Conservation (phyloP, 192 early-diverging fungal genomes). For the Umbelopsis sp. region DNA sequence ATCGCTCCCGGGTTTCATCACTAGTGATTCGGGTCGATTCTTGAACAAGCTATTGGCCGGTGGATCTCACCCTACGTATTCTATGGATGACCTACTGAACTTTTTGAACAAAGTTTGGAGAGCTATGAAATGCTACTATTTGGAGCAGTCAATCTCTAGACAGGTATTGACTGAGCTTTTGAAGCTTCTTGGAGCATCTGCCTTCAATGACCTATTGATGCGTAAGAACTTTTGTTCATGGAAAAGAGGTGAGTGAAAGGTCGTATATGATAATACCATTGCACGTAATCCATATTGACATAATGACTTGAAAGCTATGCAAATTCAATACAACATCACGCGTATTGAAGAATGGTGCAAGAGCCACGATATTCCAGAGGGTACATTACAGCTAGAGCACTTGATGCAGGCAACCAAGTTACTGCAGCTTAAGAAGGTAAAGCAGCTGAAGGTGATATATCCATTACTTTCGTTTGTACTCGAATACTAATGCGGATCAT, state of each 20-base stretch:
- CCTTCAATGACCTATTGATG: conserved; percentile 97
- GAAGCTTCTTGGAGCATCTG: conserved; percentile 87
- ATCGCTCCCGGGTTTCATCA: conserved; percentile 89
- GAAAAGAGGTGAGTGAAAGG: conserved; percentile 75
- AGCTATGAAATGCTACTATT: conserved; percentile 95
- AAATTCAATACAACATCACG: conserved; percentile 98
- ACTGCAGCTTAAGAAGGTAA: conserved; percentile 86
- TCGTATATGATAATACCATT: neutral
- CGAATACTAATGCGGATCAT: neutral
- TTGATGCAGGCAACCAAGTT: conserved; percentile 95
- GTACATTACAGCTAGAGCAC: conserved; percentile 86
- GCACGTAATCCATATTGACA: neutral
- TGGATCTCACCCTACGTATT: conserved; percentile 69
- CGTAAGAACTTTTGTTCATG: conserved; percentile 97
- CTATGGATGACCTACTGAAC: conserved; percentile 93
- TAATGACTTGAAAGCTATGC: conserved; percentile 62
- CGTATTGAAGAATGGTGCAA: conserved; percentile 99
- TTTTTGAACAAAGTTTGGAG: conserved; percentile 93
- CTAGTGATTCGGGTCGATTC: conserved; percentile 86
- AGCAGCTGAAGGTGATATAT: neutral
- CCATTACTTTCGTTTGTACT: no score
- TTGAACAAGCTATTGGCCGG: conserved; percentile 86
- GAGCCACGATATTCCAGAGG: conserved; percentile 87
- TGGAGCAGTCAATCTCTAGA: conserved; percentile 89
- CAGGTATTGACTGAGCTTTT: conserved; percentile 96